Percentiles rank a stretch among this genome's conserved stretches.
Conservation (phyloP, 2,329 filamentous ascomycete species). For the Lachnellula occidentalis region DNA sequence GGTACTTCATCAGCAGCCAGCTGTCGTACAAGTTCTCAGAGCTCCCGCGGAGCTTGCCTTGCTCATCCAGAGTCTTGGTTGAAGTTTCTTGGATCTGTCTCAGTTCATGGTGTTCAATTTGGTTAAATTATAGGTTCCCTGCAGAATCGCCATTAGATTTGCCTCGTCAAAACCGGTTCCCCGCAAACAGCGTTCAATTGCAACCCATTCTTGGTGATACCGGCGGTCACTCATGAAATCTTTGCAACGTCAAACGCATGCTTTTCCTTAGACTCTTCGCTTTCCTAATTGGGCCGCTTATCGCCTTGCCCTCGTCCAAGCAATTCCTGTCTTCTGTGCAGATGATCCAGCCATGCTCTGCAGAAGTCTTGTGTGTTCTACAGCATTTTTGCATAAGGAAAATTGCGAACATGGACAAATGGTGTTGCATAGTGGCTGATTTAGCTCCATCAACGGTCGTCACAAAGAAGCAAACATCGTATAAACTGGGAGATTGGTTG, state of each 20-base stretch:
- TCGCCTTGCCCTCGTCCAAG: slow-evolving; percentile 12
- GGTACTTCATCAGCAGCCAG: slow-evolving; percentile 2
- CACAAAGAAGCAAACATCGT: slow-evolving; percentile 19
- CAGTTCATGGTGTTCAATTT: not conserved
- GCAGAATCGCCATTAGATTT: slow-evolving; percentile 2
- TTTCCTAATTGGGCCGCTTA: slow-evolving; percentile 13
- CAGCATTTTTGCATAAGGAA: slow-evolving; percentile 13
- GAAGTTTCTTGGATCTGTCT: not conserved
- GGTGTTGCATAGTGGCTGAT: slow-evolving; percentile 18
- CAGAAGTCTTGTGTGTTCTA: slow-evolving; percentile 11
- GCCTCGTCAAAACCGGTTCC: not conserved
- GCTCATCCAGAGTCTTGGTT: not conserved
- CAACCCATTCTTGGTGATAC: slow-evolving; percentile 7
- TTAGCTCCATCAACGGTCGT: slow-evolving; percentile 9
- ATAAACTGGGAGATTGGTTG: slow-evolving; percentile 9
- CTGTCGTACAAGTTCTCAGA: slow-evolving; percentile 7
- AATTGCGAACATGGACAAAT: slow-evolving; percentile 4
- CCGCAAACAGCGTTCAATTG: not conserved
- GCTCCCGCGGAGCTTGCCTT: slow-evolving; percentile 1
- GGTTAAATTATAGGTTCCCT: not conserved
- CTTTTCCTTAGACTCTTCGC: slow-evolving; percentile 3
- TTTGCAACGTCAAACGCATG: slow-evolving; percentile 8
- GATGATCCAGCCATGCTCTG: slow-evolving; percentile 18
- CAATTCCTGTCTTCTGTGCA: slow-evolving; percentile 13
- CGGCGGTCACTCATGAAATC: not conserved